These are phyloP conservation scores for Penicillium rolfsii DNA, from an alignment of 2,329 filamentous ascomycete genomes.

Conservation along the genomic window DNA sequence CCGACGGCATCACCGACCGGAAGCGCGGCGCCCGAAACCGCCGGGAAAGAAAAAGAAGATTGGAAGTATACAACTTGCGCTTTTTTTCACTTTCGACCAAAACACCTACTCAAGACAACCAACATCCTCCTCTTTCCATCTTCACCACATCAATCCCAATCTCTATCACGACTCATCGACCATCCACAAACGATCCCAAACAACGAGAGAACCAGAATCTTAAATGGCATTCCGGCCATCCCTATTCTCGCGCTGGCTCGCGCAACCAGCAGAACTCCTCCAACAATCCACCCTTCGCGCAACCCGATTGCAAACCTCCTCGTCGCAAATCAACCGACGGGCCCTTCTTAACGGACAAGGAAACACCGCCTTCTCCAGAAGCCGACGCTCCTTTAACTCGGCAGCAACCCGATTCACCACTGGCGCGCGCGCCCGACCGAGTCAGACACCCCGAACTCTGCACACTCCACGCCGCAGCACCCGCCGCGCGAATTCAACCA, in stretches of 20 bases:
- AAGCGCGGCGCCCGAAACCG: constrained; percentile 16
- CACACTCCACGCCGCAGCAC: constrained; percentile 16
- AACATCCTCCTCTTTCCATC: background rate
- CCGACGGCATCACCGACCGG: constrained; percentile 10
- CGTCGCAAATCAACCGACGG: background rate
- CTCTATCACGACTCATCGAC: background rate
- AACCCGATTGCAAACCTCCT: background rate
- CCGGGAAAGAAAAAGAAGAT: constrained; percentile 13
- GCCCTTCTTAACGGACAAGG: background rate
- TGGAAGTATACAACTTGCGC: background rate
- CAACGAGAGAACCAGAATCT: background rate
- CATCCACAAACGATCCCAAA: background rate
- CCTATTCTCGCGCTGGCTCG: constrained; percentile 29
- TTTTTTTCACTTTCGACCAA: background rate
- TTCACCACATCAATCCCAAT: background rate
- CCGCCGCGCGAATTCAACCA: constrained; percentile 34
- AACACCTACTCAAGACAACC: background rate
- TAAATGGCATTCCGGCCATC: constrained; percentile 17
- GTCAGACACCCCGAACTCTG: background rate
- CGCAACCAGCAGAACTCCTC: constrained; percentile 22
- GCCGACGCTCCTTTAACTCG: constrained; percentile 7
- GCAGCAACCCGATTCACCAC: background rate
- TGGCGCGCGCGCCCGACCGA: background rate
- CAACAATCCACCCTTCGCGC: constrained; percentile 8
- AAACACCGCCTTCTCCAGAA: background rate